Conservation (phyloP, 768 basidiomycete species). For the Guyanaporus albipodus region DNA sequence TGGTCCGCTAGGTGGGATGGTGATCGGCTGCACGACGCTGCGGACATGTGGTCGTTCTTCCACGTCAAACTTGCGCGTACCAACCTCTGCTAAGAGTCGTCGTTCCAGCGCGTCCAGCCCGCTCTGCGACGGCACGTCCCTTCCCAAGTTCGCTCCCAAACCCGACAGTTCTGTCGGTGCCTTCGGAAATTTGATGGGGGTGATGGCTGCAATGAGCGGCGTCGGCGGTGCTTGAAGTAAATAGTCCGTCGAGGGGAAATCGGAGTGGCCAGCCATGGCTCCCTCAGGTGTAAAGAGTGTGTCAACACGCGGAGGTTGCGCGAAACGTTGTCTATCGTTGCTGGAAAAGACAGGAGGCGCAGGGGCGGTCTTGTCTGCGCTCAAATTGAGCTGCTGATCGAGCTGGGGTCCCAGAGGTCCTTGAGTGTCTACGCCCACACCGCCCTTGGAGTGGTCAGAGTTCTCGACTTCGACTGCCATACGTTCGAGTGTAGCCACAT, state of each 20-base stretch:
- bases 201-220: slow-evolving; percentile 46
- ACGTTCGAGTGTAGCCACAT: slow-evolving; percentile 68
- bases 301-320: slow-evolving; percentile 29
- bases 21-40: slow-evolving; percentile 36
- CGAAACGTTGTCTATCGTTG: slow-evolving; percentile 25
- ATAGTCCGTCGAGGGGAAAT: slow-evolving; percentile 13
- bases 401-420: slow-evolving; percentile 17
- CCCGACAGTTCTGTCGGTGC: slow-evolving; percentile 28
- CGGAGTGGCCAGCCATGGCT: slow-evolving; percentile 5
- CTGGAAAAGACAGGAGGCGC: slow-evolving; percentile 51
- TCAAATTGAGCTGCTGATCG: slow-evolving; percentile 15
- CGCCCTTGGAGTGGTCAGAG: slow-evolving; percentile 20
- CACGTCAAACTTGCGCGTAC: slow-evolving; percentile 49
- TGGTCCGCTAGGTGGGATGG: slow-evolving; percentile 32
- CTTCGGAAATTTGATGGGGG: slow-evolving; percentile 34
- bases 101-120: slow-evolving; percentile 74
- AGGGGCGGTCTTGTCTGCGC: slow-evolving; percentile 58
- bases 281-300: slow-evolving; percentile 22
- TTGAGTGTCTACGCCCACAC: slow-evolving; percentile 16
- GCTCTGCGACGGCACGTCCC: slow-evolving; percentile 35
- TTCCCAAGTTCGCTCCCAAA: slow-evolving; percentile 21
- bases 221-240: slow-evolving; percentile 41
- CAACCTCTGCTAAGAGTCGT: slow-evolving; percentile 65
- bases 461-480: slow-evolving; percentile 59
- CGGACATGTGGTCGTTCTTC: slow-evolving; percentile 35